These are phyloP conservation scores for Fraxinus dipetala DNA, from an alignment of 305 asterid species.

Conservation along the genomic window DNA sequence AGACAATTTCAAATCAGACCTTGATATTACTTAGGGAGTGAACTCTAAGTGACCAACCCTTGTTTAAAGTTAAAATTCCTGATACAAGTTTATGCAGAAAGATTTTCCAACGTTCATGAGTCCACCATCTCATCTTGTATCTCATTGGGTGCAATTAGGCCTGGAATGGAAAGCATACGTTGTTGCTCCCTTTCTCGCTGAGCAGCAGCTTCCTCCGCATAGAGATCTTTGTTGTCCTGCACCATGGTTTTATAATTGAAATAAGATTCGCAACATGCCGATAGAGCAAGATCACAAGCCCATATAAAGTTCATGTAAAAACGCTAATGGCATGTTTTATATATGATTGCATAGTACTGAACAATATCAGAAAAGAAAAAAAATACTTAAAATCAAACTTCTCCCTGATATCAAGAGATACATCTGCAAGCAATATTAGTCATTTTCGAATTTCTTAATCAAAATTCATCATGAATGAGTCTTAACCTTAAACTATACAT, in stretches of 20 bases:
- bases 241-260: not conserved
- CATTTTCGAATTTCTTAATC: not conserved
- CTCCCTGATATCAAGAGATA: not conserved
- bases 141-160: slow-evolving; percentile 87
- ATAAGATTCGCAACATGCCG: not conserved
- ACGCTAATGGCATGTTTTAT: not conserved
- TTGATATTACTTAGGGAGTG: slow-evolving; percentile 17
- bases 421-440: not conserved
- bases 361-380: not conserved
- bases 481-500: not conserved
- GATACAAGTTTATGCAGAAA: slow-evolving; percentile 27
- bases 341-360: not conserved
- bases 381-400: not conserved
- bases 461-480: not conserved
- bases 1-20: slow-evolving; percentile 9
- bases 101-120: slow-evolving; percentile 25
- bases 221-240: slow-evolving; percentile 96
- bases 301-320: not conserved
- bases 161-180: slow-evolving; percentile 83
- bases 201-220: slow-evolving; percentile 93
- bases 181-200: slow-evolving; percentile 84
- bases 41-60: slow-evolving; percentile 27
- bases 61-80: slow-evolving; percentile 22
- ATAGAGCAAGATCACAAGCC: not conserved
- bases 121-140: slow-evolving; percentile 39